These are phyloP conservation scores for Nemania diffusa DNA, from an alignment of 2,329 filamentous ascomycete genomes.

Conservation along the genomic window DNA sequence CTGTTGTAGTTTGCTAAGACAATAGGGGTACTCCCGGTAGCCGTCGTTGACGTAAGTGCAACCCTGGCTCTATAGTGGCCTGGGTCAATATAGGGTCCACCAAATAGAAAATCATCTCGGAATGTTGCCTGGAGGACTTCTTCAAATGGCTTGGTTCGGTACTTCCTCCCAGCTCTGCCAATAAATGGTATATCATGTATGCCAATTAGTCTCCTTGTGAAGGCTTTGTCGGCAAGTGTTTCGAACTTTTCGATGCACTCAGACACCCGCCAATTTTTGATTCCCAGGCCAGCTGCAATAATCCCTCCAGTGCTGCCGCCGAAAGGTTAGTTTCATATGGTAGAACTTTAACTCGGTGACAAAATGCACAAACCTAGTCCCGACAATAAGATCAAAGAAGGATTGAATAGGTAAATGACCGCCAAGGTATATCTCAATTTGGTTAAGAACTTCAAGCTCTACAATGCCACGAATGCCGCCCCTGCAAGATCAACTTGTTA, in stretches of 20 bases:
- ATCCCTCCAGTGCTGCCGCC: background rate
- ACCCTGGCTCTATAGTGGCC: background rate
- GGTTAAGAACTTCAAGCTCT: constrained; percentile 1
- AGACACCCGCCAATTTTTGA: background rate
- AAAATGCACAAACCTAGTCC: constrained; percentile 2
- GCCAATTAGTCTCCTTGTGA: background rate
- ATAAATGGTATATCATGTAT: background rate
- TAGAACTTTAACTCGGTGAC: background rate
- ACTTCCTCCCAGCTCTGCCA: background rate
- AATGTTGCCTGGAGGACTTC: background rate
- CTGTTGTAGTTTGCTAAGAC: background rate
- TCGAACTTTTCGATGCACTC: constrained; percentile 10
- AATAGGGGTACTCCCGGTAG: background rate
- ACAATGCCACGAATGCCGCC: constrained; percentile 4
- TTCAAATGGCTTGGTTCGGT: constrained; percentile 1
- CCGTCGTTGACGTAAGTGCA: background rate
- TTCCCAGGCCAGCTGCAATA: constrained; percentile 3
- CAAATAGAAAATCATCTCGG: constrained; percentile 1
- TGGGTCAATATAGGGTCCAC: background rate
- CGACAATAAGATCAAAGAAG: constrained; percentile 8
- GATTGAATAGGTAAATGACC: constrained; percentile 2
- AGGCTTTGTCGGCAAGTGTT: background rate
- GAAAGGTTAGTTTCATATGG: background rate
- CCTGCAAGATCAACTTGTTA: background rate
- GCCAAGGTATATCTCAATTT: background rate